Evolutionary conservation across 768 basidiomycete genomes (phyloP).

Genomic region (Tulasnella sp.): DNA sequence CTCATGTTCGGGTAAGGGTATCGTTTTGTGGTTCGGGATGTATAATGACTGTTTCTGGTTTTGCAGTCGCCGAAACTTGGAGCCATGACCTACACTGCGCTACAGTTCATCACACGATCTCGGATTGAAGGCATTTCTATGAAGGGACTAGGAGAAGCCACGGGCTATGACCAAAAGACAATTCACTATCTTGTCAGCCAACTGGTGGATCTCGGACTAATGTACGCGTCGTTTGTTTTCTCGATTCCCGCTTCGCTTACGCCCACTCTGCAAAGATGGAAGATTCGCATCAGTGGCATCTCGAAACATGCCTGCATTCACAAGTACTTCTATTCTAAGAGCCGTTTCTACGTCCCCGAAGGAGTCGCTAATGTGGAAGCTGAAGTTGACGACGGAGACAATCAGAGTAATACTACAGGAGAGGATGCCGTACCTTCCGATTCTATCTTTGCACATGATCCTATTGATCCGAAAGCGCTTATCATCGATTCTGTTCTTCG

Average conservation of each 20-base stretch:
- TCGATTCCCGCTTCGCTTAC: not conserved
- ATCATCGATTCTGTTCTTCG: constrained; percentile 64
- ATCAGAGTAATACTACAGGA: not conserved
- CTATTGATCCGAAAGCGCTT: constrained; percentile 24
- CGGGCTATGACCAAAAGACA: constrained; percentile 80
- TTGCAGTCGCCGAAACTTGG: constrained; percentile 64
- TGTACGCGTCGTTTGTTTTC: constrained; percentile 36
- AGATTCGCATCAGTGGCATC: constrained; percentile 17
- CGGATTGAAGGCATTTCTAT: constrained; percentile 67
- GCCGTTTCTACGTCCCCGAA: constrained; percentile 25
- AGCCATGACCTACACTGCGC: constrained; percentile 71
- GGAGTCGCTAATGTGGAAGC: constrained; percentile 25
- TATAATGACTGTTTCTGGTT: not conserved
- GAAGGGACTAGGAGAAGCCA: constrained; percentile 61
- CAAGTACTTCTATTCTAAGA: constrained; percentile 45
- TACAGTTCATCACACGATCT: constrained; percentile 76
- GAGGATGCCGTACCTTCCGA: not conserved
- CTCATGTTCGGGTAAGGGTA: constrained; percentile 60
- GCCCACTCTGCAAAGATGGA: constrained; percentile 15
- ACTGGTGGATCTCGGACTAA: constrained; percentile 56
- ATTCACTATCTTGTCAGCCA: constrained; percentile 79
- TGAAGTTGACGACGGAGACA: constrained; percentile 18
- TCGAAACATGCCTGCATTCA: constrained; percentile 67
- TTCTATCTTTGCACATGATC: not conserved
- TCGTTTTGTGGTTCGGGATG: not conserved